Evolutionary conservation across 129 eudicot species (phyloP).

Genomic region (Escallonia herrerae): DNA sequence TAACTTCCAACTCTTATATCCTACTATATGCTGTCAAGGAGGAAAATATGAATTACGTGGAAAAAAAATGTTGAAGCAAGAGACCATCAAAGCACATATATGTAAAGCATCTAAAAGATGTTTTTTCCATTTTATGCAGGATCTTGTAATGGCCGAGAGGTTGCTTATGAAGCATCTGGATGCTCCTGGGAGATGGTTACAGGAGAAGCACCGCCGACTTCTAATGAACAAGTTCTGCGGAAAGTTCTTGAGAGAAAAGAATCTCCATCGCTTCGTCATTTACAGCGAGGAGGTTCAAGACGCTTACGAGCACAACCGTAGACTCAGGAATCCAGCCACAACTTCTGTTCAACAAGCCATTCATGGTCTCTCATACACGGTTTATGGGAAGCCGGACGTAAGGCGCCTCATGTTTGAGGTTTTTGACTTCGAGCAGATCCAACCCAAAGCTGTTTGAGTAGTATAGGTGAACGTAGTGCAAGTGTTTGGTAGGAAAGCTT

Average conservation of each 20-base stretch:
- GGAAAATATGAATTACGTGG: too few relatives aligned
- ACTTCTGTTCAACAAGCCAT: slow-evolving; percentile 93
- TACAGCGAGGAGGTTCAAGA: slow-evolving; percentile 85
- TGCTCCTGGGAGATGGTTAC: slow-evolving; percentile 93
- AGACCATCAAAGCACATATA: background rate
- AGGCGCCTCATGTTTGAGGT: slow-evolving; percentile 97
- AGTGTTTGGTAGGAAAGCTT: too few relatives aligned
- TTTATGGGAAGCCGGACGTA: slow-evolving; percentile 92
- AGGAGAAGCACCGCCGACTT: slow-evolving; percentile 70
- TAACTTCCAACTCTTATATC: too few relatives aligned
- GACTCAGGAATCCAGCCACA: slow-evolving; percentile 96
- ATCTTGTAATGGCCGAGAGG: slow-evolving; percentile 99
- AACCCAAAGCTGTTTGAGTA: slow-evolving; percentile 69
- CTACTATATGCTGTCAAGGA: too few relatives aligned
- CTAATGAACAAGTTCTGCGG: slow-evolving; percentile 98
- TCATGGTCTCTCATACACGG: slow-evolving; percentile 83
- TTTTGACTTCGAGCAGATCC: slow-evolving; percentile 95
- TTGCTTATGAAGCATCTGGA: slow-evolving; percentile 94
- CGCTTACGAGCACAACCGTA: slow-evolving; percentile 79
- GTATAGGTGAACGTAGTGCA: background rate
- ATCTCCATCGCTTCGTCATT: slow-evolving; percentile 81
- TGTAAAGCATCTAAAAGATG: too few relatives aligned
- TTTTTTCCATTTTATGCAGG: slow-evolving; percentile 38
- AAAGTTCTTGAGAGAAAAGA: slow-evolving; percentile 73
- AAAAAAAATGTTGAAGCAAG: background rate